Percentiles rank a stretch among this genome's conserved stretches.
phyloP scores from a whole-genome alignment of 2,329 filamentous ascomycete genomes.

The Verticillium tricorpus region DNA sequence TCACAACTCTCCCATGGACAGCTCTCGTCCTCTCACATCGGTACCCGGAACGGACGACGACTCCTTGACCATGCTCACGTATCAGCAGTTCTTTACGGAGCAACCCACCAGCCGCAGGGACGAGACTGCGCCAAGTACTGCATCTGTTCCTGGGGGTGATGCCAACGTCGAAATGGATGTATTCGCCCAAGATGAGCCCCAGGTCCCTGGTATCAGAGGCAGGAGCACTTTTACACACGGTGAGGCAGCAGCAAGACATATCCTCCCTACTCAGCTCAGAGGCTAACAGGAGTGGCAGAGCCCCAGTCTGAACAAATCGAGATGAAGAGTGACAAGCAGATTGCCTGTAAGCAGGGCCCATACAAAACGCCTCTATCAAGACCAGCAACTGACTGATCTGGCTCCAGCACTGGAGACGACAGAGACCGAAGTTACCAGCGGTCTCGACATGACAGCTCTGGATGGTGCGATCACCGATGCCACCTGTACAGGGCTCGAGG shows the following conservation, averaged over 20 bases:
- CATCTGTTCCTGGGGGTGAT: background rate
- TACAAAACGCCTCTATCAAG: background rate
- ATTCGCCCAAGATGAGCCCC: background rate
- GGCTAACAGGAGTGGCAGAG: background rate
- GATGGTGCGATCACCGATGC: background rate
- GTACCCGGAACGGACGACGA: background rate
- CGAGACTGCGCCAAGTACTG: conserved; percentile 15
- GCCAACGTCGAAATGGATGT: background rate
- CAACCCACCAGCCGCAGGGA: conserved; percentile 1
- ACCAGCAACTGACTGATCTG: background rate
- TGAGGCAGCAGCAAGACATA: background rate
- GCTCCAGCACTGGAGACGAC: background rate
- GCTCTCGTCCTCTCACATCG: background rate
- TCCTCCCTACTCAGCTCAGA: background rate
- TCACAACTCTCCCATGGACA: background rate
- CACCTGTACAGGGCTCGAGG: background rate
- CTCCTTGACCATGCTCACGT: background rate
- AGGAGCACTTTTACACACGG: background rate
- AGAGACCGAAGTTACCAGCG: background rate
- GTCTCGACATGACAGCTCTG: background rate
- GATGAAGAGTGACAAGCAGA: background rate
- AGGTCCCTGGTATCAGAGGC: background rate
- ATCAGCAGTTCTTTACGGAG: background rate
- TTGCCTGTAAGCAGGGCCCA: background rate
- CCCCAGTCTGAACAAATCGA: background rate